These are phyloP conservation scores for Ormosia semicastrata DNA, from an alignment of 306 rosid species.

Conservation along the genomic window DNA sequence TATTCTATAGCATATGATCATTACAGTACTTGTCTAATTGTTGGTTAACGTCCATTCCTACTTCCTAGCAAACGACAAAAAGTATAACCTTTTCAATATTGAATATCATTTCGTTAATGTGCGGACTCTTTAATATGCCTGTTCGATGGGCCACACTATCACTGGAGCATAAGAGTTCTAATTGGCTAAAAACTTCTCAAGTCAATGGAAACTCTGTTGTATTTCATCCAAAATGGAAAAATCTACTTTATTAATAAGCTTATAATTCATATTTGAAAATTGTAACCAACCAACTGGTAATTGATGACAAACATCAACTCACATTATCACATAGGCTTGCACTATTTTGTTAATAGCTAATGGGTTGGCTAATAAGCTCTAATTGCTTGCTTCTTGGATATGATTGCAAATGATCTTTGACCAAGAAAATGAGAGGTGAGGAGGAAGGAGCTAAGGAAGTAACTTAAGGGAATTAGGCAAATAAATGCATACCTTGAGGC, in stretches of 20 bases:
- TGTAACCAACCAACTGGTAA: slow-evolving; percentile 26
- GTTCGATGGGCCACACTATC: slow-evolving; percentile 12
- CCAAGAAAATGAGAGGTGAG: slow-evolving; percentile 13
- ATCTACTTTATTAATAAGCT: neutral
- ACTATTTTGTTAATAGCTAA: neutral
- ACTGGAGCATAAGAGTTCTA: neutral
- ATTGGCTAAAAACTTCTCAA: slow-evolving; percentile 12
- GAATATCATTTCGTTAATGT: neutral
- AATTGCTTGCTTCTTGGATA: neutral
- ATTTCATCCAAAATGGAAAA: slow-evolving; percentile 8
- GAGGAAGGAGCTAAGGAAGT: neutral
- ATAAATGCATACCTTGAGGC: neutral
- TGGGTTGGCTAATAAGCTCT: neutral
- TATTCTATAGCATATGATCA: neutral
- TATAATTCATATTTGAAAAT: slow-evolving; percentile 11
- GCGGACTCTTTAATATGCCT: slow-evolving; percentile 19
- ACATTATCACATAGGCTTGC: slow-evolving; percentile 5
- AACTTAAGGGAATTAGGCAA: neutral
- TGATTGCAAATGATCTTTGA: slow-evolving; percentile 24
- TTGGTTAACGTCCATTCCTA: neutral
- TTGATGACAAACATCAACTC: slow-evolving; percentile 34
- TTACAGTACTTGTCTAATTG: neutral
- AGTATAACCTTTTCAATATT: neutral
- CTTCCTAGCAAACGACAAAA: neutral
- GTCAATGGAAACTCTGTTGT: slow-evolving; percentile 30